Base-by-base conservation (phyloP, 768 basidiomycete genomes). In the Phlebiopsis flavidoalba region DNA sequence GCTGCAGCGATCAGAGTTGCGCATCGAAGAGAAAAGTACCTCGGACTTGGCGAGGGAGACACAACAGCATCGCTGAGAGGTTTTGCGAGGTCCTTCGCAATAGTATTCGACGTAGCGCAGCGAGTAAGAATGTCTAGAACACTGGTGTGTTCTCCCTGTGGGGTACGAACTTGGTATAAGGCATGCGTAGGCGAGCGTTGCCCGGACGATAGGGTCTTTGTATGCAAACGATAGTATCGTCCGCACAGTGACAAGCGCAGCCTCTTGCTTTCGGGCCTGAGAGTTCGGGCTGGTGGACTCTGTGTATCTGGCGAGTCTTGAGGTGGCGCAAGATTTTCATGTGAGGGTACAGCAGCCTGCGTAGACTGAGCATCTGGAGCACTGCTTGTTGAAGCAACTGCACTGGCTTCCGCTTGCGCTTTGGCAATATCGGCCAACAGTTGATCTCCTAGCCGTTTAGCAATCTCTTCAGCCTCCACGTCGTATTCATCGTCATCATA, bases 371-470 rank as follows among this genome's bases (percentile, higher is more conserved):
- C 21, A 8, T 21, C 11, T 6, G 63, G 36, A 17, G 58, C 35
- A 43, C 61, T 22, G 15, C 59, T 43, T 15, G 50, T 45, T 6
- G 60, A 55, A 37, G 48, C 37, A 8, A 66, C 63, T 2, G 40
- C 24, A 10, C 69, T 69, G 10, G 68, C 73, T 45, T 80, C 80
- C 4, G 80, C 81, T 62, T 80, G 83, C 5, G 80, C 87, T 68
- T 83, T 86, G 67, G 74, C 83, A 53, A 91, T 87, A 65, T 89
- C 88, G 3, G 89, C 90, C 83, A 85, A 87, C 6, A 92, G 77
- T 60, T 92, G 84, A 64, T 88, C 88, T n/a, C 87, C 85, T 33
- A 93, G 74, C 26, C 86, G 77, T 50, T 86, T 80, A 5, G 88
- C 88, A 65, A 89, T 89, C 66, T 86, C 88, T 63, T 87, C 83